A percentile compares a stretch with the other conserved stretches of the same genome.
Conservation (phyloP, 1,284 basidiomycete genomes). For the Leccinum fuscescens region DNA sequence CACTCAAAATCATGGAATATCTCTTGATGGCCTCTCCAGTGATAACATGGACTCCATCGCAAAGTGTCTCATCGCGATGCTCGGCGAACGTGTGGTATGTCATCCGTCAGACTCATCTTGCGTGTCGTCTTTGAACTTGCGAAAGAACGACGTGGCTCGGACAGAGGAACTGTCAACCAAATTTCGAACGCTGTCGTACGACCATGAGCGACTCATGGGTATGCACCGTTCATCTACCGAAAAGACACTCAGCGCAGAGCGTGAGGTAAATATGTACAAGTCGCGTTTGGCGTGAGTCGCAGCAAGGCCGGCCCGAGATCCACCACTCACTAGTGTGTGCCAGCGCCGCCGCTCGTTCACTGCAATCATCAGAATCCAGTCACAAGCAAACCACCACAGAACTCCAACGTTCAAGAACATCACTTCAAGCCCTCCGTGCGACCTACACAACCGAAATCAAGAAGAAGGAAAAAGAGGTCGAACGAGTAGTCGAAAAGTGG, state of each 20-base stretch:
- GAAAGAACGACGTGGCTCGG: slow-evolving; percentile 76
- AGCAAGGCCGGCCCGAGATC: background rate
- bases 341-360: slow-evolving; percentile 53
- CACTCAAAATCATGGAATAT: slow-evolving; percentile 56
- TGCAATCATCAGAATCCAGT: slow-evolving; percentile 58
- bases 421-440: slow-evolving; percentile 62
- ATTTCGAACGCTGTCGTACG: slow-evolving; percentile 76
- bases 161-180: slow-evolving; percentile 77
- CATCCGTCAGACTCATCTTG: background rate
- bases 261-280: slow-evolving; percentile 72
- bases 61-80: slow-evolving; percentile 75
- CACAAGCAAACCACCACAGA: slow-evolving; percentile 69
- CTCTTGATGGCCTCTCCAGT: slow-evolving; percentile 44
- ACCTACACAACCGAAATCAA: slow-evolving; percentile 74
- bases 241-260: slow-evolving; percentile 64
- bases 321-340: slow-evolving; percentile 10
- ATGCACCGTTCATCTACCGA: slow-evolving; percentile 60
- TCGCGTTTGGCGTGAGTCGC: slow-evolving; percentile 63
- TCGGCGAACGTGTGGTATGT: slow-evolving; percentile 78
- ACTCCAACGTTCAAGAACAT: slow-evolving; percentile 63
- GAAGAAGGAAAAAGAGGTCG: slow-evolving; percentile 79
- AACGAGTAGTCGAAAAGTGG: slow-evolving; percentile 77
- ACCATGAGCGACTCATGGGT: slow-evolving; percentile 72
- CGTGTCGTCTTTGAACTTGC: slow-evolving; percentile 2
- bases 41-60: slow-evolving; percentile 65